Base-by-base conservation (phyloP, 2,329 filamentous ascomycete genomes). In the Xylaria arbuscula region DNA sequence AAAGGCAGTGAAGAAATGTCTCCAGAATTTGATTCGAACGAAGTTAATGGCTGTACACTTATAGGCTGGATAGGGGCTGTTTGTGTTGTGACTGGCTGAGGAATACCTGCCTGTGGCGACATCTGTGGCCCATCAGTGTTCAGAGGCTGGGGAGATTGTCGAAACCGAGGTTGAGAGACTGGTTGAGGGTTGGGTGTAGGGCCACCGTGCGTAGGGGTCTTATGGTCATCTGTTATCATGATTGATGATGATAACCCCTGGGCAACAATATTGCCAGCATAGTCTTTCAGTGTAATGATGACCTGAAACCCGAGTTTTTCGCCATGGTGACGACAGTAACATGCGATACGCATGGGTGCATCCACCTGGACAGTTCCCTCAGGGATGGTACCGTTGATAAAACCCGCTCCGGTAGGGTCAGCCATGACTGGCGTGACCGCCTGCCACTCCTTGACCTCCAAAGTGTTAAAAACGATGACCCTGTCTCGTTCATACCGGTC, bases 171-270 rank as follows among this genome's bases (percentile, higher is more conserved):
- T 68, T 66, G 63, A 58, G 58, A 70, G 66, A 32, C 55, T n/a
- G 62, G 47, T 40, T 65, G 67, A 13, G 67, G 47, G n/a, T 55
- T 66, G 17, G 70, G 42, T 1, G 62, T 32, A 56, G 60, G 32
- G 64, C 47, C 67, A 63, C 68, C 62, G 53, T 51, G 64, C 50
- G 67, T 62, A 74, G 45, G 74, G 8, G 93, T 97, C 83, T 98
- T 98, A 83, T 98, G 95, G 76, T 99, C 95, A 78, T 99, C 95
- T 0, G 96, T 98, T 71, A 98, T 98, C 87, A 98, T 95, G 72
- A 98, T 97, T 0, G 93, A 92, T 64, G 91, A 90, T 22, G 93
- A 93, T 72, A 97, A 91, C 61, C 90, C 89, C 80, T 99, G 95
- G 7, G 93, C 92, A 51, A 98, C 83, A 38, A 97, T 83, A 53